Conservation (phyloP, 192 early-diverging fungal genomes). For the Coemansia sp. region DNA sequence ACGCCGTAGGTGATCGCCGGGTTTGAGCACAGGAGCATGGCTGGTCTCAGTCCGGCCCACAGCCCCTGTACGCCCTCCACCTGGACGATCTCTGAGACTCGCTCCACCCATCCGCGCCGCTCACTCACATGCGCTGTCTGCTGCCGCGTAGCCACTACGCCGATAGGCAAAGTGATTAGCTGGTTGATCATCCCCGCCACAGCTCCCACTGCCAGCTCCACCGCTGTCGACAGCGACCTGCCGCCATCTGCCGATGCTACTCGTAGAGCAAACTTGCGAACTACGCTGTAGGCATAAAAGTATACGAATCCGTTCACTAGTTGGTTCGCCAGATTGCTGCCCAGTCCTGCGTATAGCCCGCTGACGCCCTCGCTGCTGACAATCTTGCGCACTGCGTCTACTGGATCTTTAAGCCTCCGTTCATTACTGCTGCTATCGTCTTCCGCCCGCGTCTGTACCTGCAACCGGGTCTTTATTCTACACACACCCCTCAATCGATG, state of each 20-base stretch:
- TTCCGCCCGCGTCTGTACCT: slow-evolving; percentile 78
- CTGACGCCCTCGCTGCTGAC: slow-evolving; percentile 76
- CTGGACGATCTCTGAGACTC: slow-evolving; percentile 68
- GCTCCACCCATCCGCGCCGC: slow-evolving; percentile 61
- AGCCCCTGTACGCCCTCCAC: slow-evolving; percentile 82
- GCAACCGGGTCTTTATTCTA: slow-evolving; percentile 92
- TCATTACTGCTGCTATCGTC: slow-evolving; percentile 25
- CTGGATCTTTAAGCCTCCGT: slow-evolving; percentile 62
- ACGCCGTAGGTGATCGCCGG: slow-evolving; percentile 97
- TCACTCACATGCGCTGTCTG: slow-evolving; percentile 77
- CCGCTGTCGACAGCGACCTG: slow-evolving; percentile 71
- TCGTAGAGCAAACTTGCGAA: slow-evolving; percentile 60
- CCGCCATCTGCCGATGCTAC: slow-evolving; percentile 20
- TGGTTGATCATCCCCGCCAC: slow-evolving; percentile 87
- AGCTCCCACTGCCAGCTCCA: slow-evolving; percentile 89
- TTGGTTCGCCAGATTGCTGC: slow-evolving; percentile 77
- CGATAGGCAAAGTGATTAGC: slow-evolving; percentile 88
- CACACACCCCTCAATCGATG: slow-evolving; percentile 17
- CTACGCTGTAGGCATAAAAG: slow-evolving; percentile 80
- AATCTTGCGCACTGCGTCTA: slow-evolving; percentile 85
- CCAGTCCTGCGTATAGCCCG: slow-evolving; percentile 89
- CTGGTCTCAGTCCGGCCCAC: slow-evolving; percentile 92
- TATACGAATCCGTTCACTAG: slow-evolving; percentile 81
- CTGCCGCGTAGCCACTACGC: slow-evolving; percentile 93
- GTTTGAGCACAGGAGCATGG: slow-evolving; percentile 88